Percentiles rank a stretch among this genome's conserved stretches.
phyloP scores from a whole-genome alignment of 352 stramenopile species.

The Globisporangium echinulatum region DNA sequence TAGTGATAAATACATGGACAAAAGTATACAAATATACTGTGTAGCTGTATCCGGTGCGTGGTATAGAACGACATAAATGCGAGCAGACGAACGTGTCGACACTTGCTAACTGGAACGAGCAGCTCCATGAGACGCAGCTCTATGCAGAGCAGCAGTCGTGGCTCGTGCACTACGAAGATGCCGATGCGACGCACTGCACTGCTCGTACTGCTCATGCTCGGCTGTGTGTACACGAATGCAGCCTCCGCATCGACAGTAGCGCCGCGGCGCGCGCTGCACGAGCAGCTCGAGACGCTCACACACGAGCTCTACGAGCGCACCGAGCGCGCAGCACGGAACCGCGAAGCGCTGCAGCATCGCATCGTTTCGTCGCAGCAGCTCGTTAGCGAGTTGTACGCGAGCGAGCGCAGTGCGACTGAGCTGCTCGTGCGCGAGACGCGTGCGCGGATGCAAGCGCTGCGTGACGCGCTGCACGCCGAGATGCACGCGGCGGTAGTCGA shows the following conservation, averaged over 20 bases:
- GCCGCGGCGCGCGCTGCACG: neutral
- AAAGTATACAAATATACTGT: too few species aligned
- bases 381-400: constrained; percentile 11
- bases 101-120: too few species aligned
- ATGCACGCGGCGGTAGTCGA: constrained; percentile 16
- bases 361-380: constrained; percentile 15
- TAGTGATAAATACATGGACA: neutral
- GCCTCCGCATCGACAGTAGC: neutral
- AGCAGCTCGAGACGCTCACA: constrained; percentile 16
- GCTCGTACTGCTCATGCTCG: too few species aligned
- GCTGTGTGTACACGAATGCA: too few species aligned
- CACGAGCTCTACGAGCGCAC: constrained; percentile 16
- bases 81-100: too few species aligned
- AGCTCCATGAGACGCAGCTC: too few species aligned
- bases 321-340: constrained; percentile 5
- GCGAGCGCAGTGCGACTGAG: neutral
- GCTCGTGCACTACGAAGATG: too few species aligned
- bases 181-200: too few species aligned
- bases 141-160: too few species aligned
- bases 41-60: too few species aligned
- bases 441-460: constrained; percentile 16
- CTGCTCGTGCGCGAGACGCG: constrained; percentile 14
- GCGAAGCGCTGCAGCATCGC: constrained; percentile 6
- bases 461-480: constrained; percentile 20
- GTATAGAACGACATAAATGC: too few species aligned